Base-by-base conservation (phyloP, 768 basidiomycete species). In the Rhodotorula toruloides region DNA sequence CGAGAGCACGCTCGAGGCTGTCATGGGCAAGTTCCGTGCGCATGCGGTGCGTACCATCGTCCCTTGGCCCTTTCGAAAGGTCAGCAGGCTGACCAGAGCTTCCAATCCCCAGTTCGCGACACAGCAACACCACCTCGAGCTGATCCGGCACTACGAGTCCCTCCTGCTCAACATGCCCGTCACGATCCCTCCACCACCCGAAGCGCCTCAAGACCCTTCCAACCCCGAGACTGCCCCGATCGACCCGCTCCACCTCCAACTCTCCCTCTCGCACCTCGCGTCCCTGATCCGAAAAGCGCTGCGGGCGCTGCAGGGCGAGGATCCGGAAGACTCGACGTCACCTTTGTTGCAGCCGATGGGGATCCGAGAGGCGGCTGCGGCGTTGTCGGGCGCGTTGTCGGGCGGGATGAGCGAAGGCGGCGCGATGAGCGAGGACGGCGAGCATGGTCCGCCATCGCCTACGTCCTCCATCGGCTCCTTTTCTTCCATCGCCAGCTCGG, bases 1-100 rank as follows among this genome's bases (percentile, higher is more conserved):
- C 76, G 93, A 98, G 77, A 81, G 82, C 59, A 96, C 93, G 6
- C 83, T 99, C 81, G 93, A 97, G 73, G 92, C 86, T 36, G 89
- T 98, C 76, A 98, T 99, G 96, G 80, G 85, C 57, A 97, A 97
- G 79, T 97, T 98, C 77, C 83, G 93, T 65, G 87, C 86, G 64
- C 88, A 97, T 75, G 86, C 90, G 19, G 92, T 94, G 74, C 74
- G 90, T 82, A 53, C 53, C 6, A 1, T 21, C 42, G 21, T 27
- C 39, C 8, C n/a, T 6, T 0, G 0, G 7, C 46, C 9, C 25
- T n/a, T 34, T 11, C 31, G 6, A 6, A 6, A 0, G 3, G n/a
- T 12, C 6, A 9, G 1, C 11, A 21, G 16, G 52, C 54, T 55
- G 32, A 48, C 34, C 1, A 14, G 31, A n/a, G 17, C 32, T 25